Conservation (phyloP, 139 green algal species). For the Edaphochlamys debaryana region DNA sequence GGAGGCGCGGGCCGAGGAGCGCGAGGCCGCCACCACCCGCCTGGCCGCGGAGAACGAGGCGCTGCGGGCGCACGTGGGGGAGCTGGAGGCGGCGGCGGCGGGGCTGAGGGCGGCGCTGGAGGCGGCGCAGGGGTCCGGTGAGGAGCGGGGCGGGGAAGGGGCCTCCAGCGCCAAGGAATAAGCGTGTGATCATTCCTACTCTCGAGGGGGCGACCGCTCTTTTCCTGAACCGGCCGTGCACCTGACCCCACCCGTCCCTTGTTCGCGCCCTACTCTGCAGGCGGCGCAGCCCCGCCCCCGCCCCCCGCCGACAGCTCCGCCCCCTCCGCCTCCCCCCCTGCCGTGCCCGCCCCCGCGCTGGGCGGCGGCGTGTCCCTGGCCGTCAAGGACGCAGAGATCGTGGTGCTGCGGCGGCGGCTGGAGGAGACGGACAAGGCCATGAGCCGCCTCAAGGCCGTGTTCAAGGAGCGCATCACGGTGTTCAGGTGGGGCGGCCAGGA, state of each 20-base stretch:
- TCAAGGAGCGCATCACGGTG: slow-evolving; percentile 70
- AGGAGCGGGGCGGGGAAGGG: background rate
- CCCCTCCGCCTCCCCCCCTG: no score
- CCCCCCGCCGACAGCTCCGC: no score
- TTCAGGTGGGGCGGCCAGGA: slow-evolving; percentile 59
- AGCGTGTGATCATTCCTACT: background rate
- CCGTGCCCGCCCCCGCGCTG: background rate
- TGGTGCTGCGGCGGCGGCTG: slow-evolving; percentile 52
- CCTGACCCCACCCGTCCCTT: no score
- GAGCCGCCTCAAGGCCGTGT: slow-evolving; percentile 75
- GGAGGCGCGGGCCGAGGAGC: background rate
- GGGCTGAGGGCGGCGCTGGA: slow-evolving; percentile 4
- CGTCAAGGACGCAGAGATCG: slow-evolving; percentile 58
- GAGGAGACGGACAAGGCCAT: slow-evolving; percentile 53
- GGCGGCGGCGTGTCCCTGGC: slow-evolving; percentile 25
- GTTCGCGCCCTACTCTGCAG: no score
- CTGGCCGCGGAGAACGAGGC: slow-evolving; percentile 57
- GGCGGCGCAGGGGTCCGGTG: no score
- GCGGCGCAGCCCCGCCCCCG: background rate
- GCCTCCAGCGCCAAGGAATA: background rate
- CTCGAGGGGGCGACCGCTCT: no score
- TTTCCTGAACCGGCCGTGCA: no score
- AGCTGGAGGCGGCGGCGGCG: slow-evolving; percentile 37
- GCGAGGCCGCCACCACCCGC: slow-evolving; percentile 33
- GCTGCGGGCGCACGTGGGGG: slow-evolving; percentile 26